phyloP scores from a whole-genome alignment of 805 yeast species.

The Wickerhamiella siamensis region DNA sequence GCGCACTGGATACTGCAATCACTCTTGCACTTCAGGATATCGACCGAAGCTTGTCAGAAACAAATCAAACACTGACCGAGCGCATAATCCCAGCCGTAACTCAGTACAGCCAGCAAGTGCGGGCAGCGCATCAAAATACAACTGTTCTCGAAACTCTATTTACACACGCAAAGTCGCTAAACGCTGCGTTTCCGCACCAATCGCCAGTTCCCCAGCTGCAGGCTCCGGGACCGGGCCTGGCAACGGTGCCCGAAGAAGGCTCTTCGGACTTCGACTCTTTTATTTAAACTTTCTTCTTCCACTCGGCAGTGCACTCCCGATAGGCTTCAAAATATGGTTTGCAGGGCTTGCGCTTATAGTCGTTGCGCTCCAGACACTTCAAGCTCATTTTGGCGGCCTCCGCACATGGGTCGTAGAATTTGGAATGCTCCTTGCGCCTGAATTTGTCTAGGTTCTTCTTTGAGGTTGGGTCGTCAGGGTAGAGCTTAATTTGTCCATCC shows the following conservation, averaged over 20 bases:
- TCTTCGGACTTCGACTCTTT: not conserved
- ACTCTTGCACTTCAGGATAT: slow-evolving; percentile 65
- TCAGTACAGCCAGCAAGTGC: slow-evolving; percentile 29
- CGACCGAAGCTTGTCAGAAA: slow-evolving; percentile 54
- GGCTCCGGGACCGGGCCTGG: not conserved
- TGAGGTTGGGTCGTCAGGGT: slow-evolving; percentile 79
- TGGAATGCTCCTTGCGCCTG: slow-evolving; percentile 61
- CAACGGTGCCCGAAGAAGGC: not conserved
- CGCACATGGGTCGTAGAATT: slow-evolving; percentile 85
- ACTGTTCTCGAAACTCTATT: not conserved
- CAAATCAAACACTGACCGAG: slow-evolving; percentile 55
- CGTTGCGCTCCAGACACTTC: slow-evolving; percentile 65
- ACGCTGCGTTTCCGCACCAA: not conserved
- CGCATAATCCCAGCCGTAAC: slow-evolving; percentile 54
- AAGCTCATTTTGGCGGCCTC: slow-evolving; percentile 80
- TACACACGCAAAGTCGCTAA: not conserved
- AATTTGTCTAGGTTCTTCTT: slow-evolving; percentile 54
- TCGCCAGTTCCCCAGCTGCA: not conserved
- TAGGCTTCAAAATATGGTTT: slow-evolving; percentile 83
- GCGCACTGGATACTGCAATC: slow-evolving; percentile 24
- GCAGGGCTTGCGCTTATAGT: slow-evolving; percentile 53
- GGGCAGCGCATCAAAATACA: not conserved
- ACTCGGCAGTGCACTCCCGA: slow-evolving; percentile 74
- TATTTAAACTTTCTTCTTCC: slow-evolving; percentile 27
- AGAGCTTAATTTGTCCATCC: slow-evolving; percentile 49